A percentile compares a stretch with the other conserved stretches of the same genome.
phyloP scores from a whole-genome alignment of 164 flowering plant genomes.

The Kingdonia uniflora region DNA sequence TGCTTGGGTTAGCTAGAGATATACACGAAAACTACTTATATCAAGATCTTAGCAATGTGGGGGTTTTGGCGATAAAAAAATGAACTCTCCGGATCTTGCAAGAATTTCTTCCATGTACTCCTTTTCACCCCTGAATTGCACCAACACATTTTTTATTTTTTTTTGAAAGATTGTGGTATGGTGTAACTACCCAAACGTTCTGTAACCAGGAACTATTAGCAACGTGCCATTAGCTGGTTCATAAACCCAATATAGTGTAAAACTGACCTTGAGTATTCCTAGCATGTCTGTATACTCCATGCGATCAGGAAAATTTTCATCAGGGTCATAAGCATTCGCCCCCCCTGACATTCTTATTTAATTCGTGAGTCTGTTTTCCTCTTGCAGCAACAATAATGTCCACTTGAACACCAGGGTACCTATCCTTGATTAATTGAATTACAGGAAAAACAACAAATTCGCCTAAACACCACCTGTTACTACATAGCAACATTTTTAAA shows the following conservation, averaged over 20 bases:
- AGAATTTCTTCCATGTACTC: too few species aligned
- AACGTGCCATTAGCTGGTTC: too few species aligned
- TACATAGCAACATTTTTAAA: conserved; percentile 72
- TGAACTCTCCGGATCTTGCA: too few species aligned
- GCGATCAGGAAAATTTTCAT: conserved; percentile 69
- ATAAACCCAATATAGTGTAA: too few species aligned
- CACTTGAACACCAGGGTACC: conserved; percentile 86
- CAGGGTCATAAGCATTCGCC: conserved; percentile 68
- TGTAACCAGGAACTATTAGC: too few species aligned
- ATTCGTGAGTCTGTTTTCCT: conserved; percentile 74
- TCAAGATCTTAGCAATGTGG: too few species aligned
- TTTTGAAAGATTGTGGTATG: too few species aligned
- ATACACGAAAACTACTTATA: neutral
- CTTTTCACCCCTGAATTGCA: too few species aligned
- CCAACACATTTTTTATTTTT: too few species aligned
- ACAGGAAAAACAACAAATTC: conserved; percentile 68
- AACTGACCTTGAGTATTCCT: conserved; percentile 67
- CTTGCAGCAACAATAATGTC: conserved; percentile 56
- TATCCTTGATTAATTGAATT: conserved; percentile 72
- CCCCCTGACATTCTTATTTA: conserved; percentile 92
- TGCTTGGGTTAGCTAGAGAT: too few species aligned
- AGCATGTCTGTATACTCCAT: conserved; percentile 78
- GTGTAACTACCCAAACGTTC: too few species aligned
- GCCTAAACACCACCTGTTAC: conserved; percentile 82
- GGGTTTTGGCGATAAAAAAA: too few species aligned